A percentile compares a stretch with the other conserved stretches of the same genome.
phyloP scores from a whole-genome alignment of 2,329 filamentous ascomycete genomes.

The Colletotrichum tropicale region DNA sequence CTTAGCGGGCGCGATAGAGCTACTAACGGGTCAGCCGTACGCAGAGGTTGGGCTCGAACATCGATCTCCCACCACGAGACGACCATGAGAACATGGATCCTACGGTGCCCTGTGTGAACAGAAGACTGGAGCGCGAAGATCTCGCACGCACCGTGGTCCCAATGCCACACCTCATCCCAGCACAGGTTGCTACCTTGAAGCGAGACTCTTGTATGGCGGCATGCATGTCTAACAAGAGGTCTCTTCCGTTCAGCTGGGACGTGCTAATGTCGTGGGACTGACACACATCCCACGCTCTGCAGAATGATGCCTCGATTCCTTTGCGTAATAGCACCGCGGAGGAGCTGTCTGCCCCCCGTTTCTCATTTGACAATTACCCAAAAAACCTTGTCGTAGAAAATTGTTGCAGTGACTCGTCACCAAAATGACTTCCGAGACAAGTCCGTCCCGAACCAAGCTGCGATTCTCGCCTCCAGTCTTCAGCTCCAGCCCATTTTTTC shows the following conservation, averaged over 20 bases:
- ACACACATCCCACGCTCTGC: not conserved
- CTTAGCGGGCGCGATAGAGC: not conserved
- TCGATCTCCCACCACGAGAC: not conserved
- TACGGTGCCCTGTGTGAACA: not conserved
- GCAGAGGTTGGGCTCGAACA: not conserved
- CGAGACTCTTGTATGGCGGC: not conserved
- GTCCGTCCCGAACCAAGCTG: not conserved
- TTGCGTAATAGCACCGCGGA: conserved; percentile 1
- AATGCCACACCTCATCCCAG: not conserved
- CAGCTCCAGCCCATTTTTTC: not conserved
- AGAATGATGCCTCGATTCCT: not conserved
- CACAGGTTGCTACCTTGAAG: not conserved
- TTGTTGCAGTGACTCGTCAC: not conserved
- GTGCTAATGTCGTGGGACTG: not conserved
- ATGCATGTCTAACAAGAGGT: not conserved
- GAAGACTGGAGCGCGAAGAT: not conserved
- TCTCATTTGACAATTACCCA: not conserved
- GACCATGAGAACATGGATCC: too few relatives aligned
- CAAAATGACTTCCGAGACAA: not conserved
- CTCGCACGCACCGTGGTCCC: not conserved
- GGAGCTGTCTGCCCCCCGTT: not conserved
- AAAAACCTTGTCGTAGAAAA: not conserved
- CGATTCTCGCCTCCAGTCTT: not conserved
- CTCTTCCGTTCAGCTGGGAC: conserved; percentile 14
- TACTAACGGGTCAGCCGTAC: not conserved